phyloP scores from a whole-genome alignment of 2,329 filamentous ascomycete species.

The Calonectria hawksworthii region DNA sequence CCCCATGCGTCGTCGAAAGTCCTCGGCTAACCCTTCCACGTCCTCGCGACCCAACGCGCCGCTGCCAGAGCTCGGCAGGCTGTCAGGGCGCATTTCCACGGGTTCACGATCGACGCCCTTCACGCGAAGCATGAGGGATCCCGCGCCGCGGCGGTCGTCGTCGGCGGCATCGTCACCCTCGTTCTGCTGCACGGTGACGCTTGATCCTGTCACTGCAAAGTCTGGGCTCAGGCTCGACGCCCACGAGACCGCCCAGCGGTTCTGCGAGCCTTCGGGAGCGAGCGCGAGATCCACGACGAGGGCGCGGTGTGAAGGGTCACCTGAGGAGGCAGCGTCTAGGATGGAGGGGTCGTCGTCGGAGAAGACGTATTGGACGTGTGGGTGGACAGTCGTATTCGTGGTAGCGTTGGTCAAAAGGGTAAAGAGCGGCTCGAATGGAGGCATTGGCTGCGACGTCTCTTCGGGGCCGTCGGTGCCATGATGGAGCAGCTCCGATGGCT shows the following conservation, averaged over 20 bases:
- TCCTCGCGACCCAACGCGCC: constrained; percentile 58
- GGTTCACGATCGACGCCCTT: constrained; percentile 56
- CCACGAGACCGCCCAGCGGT: constrained; percentile 70
- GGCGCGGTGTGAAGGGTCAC: constrained; percentile 57
- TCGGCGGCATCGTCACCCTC: constrained; percentile 48
- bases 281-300: constrained; percentile 68
- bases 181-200: constrained; percentile 59
- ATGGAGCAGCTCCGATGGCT: constrained; percentile 33
- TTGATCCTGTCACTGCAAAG: constrained; percentile 73
- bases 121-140: constrained; percentile 51
- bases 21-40: constrained; percentile 65
- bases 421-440: constrained; percentile 84
- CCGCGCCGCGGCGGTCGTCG: constrained; percentile 44
- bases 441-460: constrained; percentile 39
- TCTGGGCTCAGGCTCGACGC: constrained; percentile 80
- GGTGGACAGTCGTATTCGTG: constrained; percentile 84
- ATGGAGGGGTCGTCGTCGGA: constrained; percentile 88
- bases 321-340: constrained; percentile 74
- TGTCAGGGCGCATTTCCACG: constrained; percentile 45
- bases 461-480: constrained; percentile 26
- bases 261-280: constrained; percentile 54
- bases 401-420: constrained; percentile 83
- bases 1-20: constrained; percentile 71
- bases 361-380: constrained; percentile 92
- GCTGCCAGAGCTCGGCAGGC: constrained; percentile 48